Conservation (phyloP, 2,329 filamentous ascomycete genomes). For the Myotisia sp. region DNA sequence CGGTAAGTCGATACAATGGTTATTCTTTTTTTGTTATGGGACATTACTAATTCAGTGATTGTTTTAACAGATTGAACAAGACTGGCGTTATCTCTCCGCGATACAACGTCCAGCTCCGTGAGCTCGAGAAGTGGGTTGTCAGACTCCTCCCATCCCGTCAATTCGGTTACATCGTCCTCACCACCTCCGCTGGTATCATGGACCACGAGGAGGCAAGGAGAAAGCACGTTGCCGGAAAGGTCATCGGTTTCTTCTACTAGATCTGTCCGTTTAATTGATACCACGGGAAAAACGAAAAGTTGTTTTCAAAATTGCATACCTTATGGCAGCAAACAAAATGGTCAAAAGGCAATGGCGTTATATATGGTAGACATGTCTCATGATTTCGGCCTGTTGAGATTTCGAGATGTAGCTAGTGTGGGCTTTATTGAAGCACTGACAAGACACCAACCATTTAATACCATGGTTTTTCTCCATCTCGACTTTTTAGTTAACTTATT, state of each 20-base stretch:
- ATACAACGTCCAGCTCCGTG: slow-evolving; percentile 96
- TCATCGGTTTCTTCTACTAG: slow-evolving; percentile 99
- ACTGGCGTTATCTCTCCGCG: slow-evolving; percentile 97
- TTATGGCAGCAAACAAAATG: too few species aligned
- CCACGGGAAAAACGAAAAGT: neutral
- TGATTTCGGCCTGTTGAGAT: too few species aligned
- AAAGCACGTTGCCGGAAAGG: slow-evolving; percentile 98
- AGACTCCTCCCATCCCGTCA: slow-evolving; percentile 98
- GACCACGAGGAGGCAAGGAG: slow-evolving; percentile 98
- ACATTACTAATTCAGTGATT: neutral
- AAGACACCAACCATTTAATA: too few species aligned
- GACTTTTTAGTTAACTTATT: too few species aligned
- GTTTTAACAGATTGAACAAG: slow-evolving; percentile 62
- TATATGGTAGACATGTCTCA: too few species aligned
- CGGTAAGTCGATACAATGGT: slow-evolving; percentile 38
- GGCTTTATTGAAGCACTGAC: too few species aligned
- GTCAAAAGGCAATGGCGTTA: too few species aligned
- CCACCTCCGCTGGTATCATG: slow-evolving; percentile 98
- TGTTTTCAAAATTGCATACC: too few species aligned
- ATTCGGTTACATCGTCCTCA: slow-evolving; percentile 98
- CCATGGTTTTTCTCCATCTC: too few species aligned
- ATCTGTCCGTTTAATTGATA: too few species aligned
- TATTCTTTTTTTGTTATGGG: neutral
- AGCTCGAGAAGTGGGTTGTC: slow-evolving; percentile 99
- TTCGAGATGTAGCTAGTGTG: too few species aligned